Conservation (phyloP, 2,329 filamentous ascomycete species). For the Fusarium falciforme region DNA sequence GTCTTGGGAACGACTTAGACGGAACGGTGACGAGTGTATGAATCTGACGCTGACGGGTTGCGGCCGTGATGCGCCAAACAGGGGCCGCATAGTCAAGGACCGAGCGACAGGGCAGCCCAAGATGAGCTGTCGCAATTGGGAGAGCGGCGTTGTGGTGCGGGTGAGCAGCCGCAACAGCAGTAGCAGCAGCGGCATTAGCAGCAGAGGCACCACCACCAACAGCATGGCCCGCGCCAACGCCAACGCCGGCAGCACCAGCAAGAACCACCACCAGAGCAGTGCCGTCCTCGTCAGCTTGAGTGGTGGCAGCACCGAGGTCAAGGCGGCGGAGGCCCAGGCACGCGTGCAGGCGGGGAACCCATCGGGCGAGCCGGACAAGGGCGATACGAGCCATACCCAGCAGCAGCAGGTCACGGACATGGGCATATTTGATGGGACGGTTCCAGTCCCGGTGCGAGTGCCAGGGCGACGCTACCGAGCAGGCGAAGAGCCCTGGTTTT, state of each 20-base stretch:
- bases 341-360: conserved; percentile 30
- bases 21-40: conserved; percentile 35
- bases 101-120: conserved; percentile 74
- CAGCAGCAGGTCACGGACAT: conserved; percentile 29
- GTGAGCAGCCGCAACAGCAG: conserved; percentile 50
- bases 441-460: conserved; percentile 73
- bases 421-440: conserved; percentile 61
- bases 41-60: conserved; percentile 40
- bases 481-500: conserved; percentile 58
- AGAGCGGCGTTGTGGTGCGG: conserved; percentile 87
- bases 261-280: conserved; percentile 3
- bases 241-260: conserved; percentile 25
- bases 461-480: conserved; percentile 65
- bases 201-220: conserved; percentile 14
- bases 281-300: conserved; percentile 4
- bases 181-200: conserved; percentile 20
- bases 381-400: conserved; percentile 31
- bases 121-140: conserved; percentile 92
- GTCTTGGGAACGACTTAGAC: conserved; percentile 28
- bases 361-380: conserved; percentile 33
- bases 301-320: conserved; percentile 30
- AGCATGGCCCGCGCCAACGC: conserved; percentile 1
- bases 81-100: conserved; percentile 83
- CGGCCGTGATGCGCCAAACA: conserved; percentile 48
- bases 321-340: conserved; percentile 36